Conservation (phyloP, 768 basidiomycete species). For the Boletus sp. region DNA sequence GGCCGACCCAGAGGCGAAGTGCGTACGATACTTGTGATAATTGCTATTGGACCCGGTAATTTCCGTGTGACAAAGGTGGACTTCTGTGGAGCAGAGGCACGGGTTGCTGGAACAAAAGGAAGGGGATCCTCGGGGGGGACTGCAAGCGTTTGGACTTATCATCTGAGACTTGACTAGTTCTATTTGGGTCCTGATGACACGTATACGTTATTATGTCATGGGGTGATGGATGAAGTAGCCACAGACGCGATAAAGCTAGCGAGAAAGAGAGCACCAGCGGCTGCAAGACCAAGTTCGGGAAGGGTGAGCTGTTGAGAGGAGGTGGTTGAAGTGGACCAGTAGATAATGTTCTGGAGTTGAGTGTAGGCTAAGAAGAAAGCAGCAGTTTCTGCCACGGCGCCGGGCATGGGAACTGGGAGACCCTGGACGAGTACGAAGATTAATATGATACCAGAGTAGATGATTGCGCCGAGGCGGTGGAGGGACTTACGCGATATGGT, state of each 20-base stretch:
- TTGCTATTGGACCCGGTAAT: conserved; percentile 50
- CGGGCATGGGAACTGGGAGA: conserved; percentile 79
- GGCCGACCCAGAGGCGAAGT: conserved; percentile 74
- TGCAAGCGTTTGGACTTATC: conserved; percentile 83
- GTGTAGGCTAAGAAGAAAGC: conserved; percentile 79
- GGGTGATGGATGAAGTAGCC: neutral
- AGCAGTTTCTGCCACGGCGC: conserved; percentile 87
- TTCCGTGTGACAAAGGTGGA: conserved; percentile 10
- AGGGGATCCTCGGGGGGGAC: conserved; percentile 13
- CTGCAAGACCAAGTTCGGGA: conserved; percentile 69
- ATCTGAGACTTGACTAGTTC: conserved; percentile 93
- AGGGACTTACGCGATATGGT: conserved; percentile 46
- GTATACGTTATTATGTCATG: neutral
- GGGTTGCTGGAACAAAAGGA: conserved; percentile 13
- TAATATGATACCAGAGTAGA: neutral
- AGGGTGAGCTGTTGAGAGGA: conserved; percentile 42
- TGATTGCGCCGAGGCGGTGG: neutral
- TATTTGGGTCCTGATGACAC: conserved; percentile 69
- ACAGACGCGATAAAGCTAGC: conserved; percentile 82
- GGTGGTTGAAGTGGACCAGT: conserved; percentile 32
- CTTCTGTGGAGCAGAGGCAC: conserved; percentile 9
- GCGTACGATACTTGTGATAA: conserved; percentile 45
- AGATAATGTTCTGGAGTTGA: conserved; percentile 59
- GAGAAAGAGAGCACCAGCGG: conserved; percentile 72
- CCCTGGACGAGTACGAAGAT: conserved; percentile 46